phyloP scores from a whole-genome alignment of 78 protist genomes.

The Fonticula alba region DNA sequence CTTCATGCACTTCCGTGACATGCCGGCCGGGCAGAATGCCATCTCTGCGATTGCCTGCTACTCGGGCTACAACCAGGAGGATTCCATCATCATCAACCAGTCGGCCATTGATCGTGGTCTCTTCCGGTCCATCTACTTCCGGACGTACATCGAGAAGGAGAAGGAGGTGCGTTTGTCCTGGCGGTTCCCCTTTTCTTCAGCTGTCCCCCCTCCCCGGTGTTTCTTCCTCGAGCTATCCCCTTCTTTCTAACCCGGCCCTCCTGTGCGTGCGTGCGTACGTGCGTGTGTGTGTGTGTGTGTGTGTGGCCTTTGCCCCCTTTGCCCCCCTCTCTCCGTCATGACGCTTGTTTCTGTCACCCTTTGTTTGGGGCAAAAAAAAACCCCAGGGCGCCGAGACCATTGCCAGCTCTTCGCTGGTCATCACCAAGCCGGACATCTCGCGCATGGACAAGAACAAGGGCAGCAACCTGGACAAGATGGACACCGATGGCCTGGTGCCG shows the following conservation, averaged over 20 bases:
- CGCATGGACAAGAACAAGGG: too few species aligned
- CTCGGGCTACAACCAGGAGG: slow-evolving; percentile 99
- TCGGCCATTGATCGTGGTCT: slow-evolving; percentile 96
- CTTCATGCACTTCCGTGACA: slow-evolving; percentile 73
- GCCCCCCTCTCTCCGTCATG: too few species aligned
- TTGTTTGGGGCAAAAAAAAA: neutral
- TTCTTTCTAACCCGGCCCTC: too few species aligned
- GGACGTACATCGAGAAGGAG: slow-evolving; percentile 56
- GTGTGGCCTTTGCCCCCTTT: too few species aligned
- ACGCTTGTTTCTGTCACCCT: neutral
- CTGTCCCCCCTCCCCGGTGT: too few species aligned
- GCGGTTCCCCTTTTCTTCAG: neutral
- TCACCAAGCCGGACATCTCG: too few species aligned
- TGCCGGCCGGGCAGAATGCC: slow-evolving; percentile 98
- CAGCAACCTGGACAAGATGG: neutral
- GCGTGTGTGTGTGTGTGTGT: too few species aligned
- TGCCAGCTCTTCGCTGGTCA: too few species aligned
- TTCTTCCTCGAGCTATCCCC: too few species aligned
- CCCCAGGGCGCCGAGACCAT: neutral
- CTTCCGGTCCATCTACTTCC: slow-evolving; percentile 75
- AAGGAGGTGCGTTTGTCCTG: slow-evolving; percentile 16
- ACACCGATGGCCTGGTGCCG: too few species aligned
- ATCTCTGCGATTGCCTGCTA: slow-evolving; percentile 90
- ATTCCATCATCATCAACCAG: slow-evolving; percentile 90
- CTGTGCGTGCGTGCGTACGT: too few species aligned